Percentiles rank a stretch among this genome's conserved stretches.
phyloP scores from a whole-genome alignment of 176 grass and related monocot genomes.

The Themeda triandra region DNA sequence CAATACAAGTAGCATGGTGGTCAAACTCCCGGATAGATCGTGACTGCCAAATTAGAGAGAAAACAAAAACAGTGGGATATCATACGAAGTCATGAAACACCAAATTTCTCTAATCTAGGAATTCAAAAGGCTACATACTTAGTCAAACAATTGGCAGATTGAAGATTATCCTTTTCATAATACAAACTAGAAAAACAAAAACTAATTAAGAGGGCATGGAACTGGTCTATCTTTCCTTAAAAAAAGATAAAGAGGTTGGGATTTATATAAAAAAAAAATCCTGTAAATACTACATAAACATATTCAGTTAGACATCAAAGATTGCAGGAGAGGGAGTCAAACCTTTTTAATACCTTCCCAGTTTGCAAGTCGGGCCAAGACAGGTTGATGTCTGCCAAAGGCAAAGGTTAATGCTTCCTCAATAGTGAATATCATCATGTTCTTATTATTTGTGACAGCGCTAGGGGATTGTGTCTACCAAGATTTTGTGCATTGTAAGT shows the following conservation, averaged over 20 bases:
- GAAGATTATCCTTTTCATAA: slow-evolving; percentile 2
- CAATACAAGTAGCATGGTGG: slow-evolving; percentile 75
- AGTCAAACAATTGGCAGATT: slow-evolving; percentile 1
- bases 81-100: slow-evolving; percentile 24
- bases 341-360: slow-evolving; percentile 97
- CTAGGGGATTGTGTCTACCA: neutral
- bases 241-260: neutral
- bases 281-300: slow-evolving; percentile 15
- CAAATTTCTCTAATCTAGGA: neutral
- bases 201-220: neutral
- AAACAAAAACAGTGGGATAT: slow-evolving; percentile 3
- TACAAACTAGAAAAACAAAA: slow-evolving; percentile 10
- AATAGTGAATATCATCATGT: neutral
- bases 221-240: neutral
- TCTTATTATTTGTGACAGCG: neutral
- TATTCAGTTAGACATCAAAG: neutral
- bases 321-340: slow-evolving; percentile 15
- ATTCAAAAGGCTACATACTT: slow-evolving; percentile 10
- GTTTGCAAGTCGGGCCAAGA: slow-evolving; percentile 83
- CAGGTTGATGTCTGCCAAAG: slow-evolving; percentile 72
- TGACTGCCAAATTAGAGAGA: slow-evolving; percentile 57
- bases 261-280: neutral
- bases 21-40: slow-evolving; percentile 90
- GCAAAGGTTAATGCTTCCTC: slow-evolving; percentile 12
- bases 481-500: too few relatives aligned